These are phyloP conservation scores for Choanephora cucurbitarum DNA, from an alignment of 371 early-diverging fungal genomes.

Conservation along the genomic window DNA sequence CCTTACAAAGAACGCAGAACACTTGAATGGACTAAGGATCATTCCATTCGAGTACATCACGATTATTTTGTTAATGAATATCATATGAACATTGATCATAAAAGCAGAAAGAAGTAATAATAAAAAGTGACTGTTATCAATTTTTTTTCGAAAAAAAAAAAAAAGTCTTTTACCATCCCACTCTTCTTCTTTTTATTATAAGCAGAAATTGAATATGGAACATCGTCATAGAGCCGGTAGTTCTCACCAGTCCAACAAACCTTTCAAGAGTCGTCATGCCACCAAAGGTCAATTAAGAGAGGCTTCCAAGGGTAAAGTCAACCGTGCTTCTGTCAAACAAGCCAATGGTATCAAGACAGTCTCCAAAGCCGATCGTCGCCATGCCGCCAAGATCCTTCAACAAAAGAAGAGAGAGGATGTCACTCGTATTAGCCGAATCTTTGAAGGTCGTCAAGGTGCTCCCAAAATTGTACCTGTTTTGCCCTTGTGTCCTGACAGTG, in stretches of 20 bases:
- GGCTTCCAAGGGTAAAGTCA: slow-evolving; percentile 82
- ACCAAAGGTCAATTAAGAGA: slow-evolving; percentile 80
- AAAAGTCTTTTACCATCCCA: too few species aligned
- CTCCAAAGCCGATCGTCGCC: slow-evolving; percentile 81
- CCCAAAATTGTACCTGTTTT: slow-evolving; percentile 81
- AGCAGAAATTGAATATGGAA: too few species aligned
- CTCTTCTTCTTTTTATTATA: too few species aligned
- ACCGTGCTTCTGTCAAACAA: slow-evolving; percentile 63
- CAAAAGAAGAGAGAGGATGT: slow-evolving; percentile 82
- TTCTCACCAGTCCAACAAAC: slow-evolving; percentile 91
- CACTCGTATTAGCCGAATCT: slow-evolving; percentile 70
- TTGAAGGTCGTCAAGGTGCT: slow-evolving; percentile 79
- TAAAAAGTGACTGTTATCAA: too few species aligned
- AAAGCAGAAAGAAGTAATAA: too few species aligned
- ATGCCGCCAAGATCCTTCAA: slow-evolving; percentile 79
- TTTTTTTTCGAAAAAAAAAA: too few species aligned
- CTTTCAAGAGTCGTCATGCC: slow-evolving; percentile 91
- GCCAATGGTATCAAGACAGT: slow-evolving; percentile 39
- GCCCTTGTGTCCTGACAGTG: slow-evolving; percentile 87
- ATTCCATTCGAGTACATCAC: too few species aligned
- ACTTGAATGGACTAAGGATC: too few species aligned
- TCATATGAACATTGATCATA: too few species aligned
- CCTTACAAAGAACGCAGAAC: too few species aligned
- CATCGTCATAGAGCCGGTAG: slow-evolving; percentile 66
- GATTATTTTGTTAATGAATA: too few species aligned